Percentiles rank a stretch among this genome's conserved stretches.
Evolutionary conservation across 257 asterid species (phyloP).

Genomic region (Rehmannia glutinosa): DNA sequence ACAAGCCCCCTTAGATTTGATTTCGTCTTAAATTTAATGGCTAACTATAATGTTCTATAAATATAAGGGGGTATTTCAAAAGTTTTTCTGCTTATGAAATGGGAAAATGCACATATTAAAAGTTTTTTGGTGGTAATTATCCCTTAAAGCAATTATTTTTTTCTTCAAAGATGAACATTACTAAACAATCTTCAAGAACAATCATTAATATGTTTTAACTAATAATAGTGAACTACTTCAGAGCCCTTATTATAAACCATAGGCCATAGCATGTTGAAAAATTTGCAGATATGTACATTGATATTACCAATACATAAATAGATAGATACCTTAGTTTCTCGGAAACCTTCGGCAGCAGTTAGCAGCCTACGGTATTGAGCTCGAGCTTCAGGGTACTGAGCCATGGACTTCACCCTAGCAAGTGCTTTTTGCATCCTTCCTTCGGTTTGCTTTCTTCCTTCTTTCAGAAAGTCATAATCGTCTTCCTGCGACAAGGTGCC

Average conservation of each 20-base stretch:
- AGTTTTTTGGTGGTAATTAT: too few species aligned
- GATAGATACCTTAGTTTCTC: conserved; percentile 52
- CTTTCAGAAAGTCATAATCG: conserved; percentile 64
- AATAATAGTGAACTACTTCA: too few species aligned
- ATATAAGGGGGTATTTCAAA: too few species aligned
- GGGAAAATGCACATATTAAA: too few species aligned
- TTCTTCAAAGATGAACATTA: not conserved
- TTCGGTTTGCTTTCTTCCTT: conserved; percentile 75
- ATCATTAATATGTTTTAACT: not conserved
- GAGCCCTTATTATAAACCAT: not conserved
- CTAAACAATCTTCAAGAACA: not conserved
- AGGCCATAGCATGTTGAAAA: not conserved
- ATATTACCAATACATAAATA: too few species aligned
- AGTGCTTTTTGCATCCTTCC: conserved; percentile 74
- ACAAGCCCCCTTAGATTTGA: too few species aligned
- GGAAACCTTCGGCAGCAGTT: conserved; percentile 64
- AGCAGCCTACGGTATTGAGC: conserved; percentile 69
- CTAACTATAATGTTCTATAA: too few species aligned
- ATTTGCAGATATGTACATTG: too few species aligned
- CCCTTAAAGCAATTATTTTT: not conserved
- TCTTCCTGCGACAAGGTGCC: conserved; percentile 40
- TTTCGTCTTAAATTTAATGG: too few species aligned
- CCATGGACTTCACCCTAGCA: conserved; percentile 76
- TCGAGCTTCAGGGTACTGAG: conserved; percentile 34
- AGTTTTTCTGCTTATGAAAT: too few species aligned